A percentile compares a stretch with the other conserved stretches of the same genome.
Conservation (phyloP, 805 yeast genomes). For the Teunomyces aglyptinius region DNA sequence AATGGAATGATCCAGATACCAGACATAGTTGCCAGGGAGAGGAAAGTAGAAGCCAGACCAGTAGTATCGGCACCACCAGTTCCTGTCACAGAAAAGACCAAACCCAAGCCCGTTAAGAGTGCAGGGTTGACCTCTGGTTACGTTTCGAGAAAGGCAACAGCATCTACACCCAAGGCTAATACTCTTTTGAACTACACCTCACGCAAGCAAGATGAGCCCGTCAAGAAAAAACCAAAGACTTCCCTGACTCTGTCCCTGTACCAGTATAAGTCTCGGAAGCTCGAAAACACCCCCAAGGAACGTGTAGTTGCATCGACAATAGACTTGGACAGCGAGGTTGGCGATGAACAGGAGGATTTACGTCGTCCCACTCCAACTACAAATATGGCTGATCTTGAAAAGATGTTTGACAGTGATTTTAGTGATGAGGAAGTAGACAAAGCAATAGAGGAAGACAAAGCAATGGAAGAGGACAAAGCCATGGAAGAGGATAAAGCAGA, state of each 20-base stretch:
- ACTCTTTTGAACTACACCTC: conserved; percentile 17
- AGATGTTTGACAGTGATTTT: conserved; percentile 15
- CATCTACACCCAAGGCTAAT: conserved; percentile 9
- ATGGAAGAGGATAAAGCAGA: background rate
- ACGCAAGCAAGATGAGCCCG: conserved; percentile 13
- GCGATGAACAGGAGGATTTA: conserved; percentile 2
- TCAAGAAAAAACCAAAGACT: background rate
- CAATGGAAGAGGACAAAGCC: too few relatives aligned
- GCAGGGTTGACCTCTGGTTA: conserved; percentile 25
- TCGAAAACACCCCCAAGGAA: conserved; percentile 31
- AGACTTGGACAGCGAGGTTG: conserved; percentile 7
- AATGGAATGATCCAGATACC: conserved; percentile 38
- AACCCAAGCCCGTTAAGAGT: conserved; percentile 6
- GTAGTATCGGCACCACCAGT: background rate
- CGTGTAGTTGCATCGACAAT: conserved; percentile 32
- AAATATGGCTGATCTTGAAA: conserved; percentile 7
- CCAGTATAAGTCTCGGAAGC: conserved; percentile 38
- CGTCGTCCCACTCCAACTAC: background rate
- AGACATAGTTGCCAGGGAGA: conserved; percentile 8
- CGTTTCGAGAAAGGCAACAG: conserved; percentile 18
- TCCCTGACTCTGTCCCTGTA: conserved; percentile 2
- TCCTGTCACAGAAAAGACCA: background rate
- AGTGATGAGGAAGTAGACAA: conserved; percentile 11
- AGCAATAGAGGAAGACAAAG: background rate
- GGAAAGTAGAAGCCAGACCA: background rate